Base-by-base conservation (phyloP, 495 filamentous ascomycete species). In the Astrothelium macrocarpum region DNA sequence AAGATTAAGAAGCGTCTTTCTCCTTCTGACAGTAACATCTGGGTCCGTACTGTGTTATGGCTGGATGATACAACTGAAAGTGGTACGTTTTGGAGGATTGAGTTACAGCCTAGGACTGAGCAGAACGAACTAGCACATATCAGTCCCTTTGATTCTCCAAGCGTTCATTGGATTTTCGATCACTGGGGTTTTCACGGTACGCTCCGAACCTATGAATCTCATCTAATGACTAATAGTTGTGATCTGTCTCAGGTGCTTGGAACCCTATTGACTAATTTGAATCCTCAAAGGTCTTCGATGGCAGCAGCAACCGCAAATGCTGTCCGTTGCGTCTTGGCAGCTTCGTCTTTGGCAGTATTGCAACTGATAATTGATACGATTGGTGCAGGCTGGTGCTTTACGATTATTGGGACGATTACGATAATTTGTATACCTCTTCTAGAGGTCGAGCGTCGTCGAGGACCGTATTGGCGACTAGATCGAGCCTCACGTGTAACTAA, bases 131-230 rank as follows among this genome's bases (percentile, higher is more conserved):
- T 18, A 49, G 45, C 45, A 49, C 45, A 49, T 49, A 49, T 49
- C 45, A 20, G 45, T 49, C n/a, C 45, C 45, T 49, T 49, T 49
- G n/a, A 49, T 49, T 49, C 45, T 49, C 20, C 45, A 49, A 20
- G 45, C 20, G 20, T 49, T 49, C 45, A 49, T 49, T 49, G 45
- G 45, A 49, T 49, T 81, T 43, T 77, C 72, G 59, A 75, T 84
- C 18, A 83, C 82, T 0, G 81, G 78, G 0, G 76, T 79, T 1
- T 85, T 84, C 63, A 81, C 80, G 73, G 34, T 59, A 43, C 28
- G 45, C n/a, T 18, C 12, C 20, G 12, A 49, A 16, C 20, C n/a
- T 49, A 18, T 16, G 5, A 20, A 23, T 49, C 45, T 49, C 45
- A 18, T 14, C n/a, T 18, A 18, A 49, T 9, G n/a, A 23, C 45